Percentiles rank a stretch among this genome's conserved stretches.
Conservation (phyloP, 108 stramenopile genomes). For the Nannochloropsis oceanica region DNA sequence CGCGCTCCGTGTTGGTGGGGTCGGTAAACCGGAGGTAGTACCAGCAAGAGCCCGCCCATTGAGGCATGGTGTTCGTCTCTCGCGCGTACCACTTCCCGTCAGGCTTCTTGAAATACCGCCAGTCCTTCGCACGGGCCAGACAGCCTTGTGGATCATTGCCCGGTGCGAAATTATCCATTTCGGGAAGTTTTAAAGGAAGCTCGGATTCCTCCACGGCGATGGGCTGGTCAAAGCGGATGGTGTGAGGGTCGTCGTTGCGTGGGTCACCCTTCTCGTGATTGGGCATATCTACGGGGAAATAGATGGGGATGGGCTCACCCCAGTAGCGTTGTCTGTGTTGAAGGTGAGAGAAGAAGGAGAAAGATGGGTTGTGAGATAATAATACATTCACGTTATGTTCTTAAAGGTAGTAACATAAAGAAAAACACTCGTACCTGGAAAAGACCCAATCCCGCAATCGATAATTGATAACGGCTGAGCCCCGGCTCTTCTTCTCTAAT, state of each 20-base stretch:
- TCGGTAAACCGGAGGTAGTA: conserved; percentile 91
- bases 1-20: conserved; percentile 56
- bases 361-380: neutral
- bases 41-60: conserved; percentile 97
- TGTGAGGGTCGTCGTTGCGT: conserved; percentile 33
- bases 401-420: neutral
- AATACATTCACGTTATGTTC: neutral
- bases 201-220: conserved; percentile 78
- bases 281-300: conserved; percentile 85
- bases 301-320: conserved; percentile 97
- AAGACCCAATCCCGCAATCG: neutral
- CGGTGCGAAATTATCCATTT: conserved; percentile 80
- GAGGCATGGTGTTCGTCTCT: conserved; percentile 98
- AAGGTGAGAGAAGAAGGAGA: neutral
- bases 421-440: neutral
- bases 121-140: conserved; percentile 79
- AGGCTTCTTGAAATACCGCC: conserved; percentile 74
- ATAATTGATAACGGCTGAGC: conserved; percentile 40
- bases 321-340: conserved; percentile 26
- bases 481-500: neutral
- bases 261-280: conserved; percentile 53
- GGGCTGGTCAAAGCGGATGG: conserved; percentile 68
- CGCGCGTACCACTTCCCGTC: conserved; percentile 87
- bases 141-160: conserved; percentile 91
- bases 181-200: conserved; percentile 73